Conservation (phyloP, 2,329 filamentous ascomycete genomes). For the Trichophyton simii region DNA sequence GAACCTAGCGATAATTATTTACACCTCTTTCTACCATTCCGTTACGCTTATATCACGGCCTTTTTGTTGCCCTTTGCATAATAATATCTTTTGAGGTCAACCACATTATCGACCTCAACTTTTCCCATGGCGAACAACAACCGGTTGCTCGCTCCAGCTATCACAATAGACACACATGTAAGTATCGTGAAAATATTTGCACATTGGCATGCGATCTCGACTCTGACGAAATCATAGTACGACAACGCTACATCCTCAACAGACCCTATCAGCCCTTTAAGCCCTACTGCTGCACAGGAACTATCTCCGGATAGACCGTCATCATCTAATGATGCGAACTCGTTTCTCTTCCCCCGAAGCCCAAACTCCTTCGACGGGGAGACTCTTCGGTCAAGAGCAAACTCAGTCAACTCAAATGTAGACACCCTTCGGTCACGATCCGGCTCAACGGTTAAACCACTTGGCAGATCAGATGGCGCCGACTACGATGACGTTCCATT, state of each 20-base stretch:
- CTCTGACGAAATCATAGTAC: conserved; percentile 7
- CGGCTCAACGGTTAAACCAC: conserved; percentile 20
- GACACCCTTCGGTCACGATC: conserved; percentile 25
- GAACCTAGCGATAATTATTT: neutral
- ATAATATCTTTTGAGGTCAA: neutral
- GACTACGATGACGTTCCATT: conserved; percentile 28
- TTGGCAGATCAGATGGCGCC: conserved; percentile 12
- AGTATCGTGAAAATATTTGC: neutral
- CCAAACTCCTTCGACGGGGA: conserved; percentile 27
- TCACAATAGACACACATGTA: conserved; percentile 13
- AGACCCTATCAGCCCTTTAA: conserved; percentile 3
- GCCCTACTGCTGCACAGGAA: neutral
- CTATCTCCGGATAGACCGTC: conserved; percentile 10
- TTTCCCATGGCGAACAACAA: conserved; percentile 12
- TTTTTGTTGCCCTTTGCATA: neutral
- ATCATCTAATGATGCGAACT: conserved; percentile 10
- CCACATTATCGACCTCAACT: neutral
- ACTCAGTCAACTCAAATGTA: conserved; percentile 28
- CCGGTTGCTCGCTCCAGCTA: conserved; percentile 13
- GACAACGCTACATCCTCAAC: conserved; percentile 5
- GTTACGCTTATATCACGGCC: neutral
- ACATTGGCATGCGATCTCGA: neutral
- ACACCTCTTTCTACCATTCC: neutral
- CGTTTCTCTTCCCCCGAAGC: conserved; percentile 13
- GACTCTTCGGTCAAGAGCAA: conserved; percentile 32